Evolutionary conservation across 164 flowering plant species (phyloP).

Genomic region (Stephania cephalantha): DNA sequence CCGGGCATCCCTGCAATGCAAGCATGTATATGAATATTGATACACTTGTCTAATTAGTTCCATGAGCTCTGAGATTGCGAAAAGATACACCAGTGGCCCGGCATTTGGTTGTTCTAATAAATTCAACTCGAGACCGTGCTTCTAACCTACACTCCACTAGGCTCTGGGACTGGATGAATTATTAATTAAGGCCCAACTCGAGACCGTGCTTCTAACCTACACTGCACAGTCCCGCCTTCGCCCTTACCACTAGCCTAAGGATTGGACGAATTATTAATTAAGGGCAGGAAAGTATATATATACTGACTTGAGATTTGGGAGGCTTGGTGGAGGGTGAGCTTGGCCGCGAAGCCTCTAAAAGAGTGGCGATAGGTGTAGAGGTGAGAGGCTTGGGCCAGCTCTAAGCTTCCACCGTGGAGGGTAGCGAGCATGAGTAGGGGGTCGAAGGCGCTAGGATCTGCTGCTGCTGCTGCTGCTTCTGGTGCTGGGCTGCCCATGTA

Average conservation of each 20-base stretch:
- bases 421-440: constrained; percentile 52
- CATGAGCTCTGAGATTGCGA: constrained; percentile 1
- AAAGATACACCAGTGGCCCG: no score
- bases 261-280: neutral
- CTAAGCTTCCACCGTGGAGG: constrained; percentile 58
- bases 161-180: no score
- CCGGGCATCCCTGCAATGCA: constrained; percentile 55
- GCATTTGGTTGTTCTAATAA: no score
- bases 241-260: no score
- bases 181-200: no score
- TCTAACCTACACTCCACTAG: no score
- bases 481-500: constrained; percentile 68
- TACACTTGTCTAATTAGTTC: neutral
- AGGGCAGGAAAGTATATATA: no score
- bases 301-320: constrained; percentile 45
- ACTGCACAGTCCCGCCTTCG: no score
- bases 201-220: no score
- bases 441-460: neutral
- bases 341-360: constrained; percentile 80
- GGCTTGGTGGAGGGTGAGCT: constrained; percentile 55
- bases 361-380: constrained; percentile 66
- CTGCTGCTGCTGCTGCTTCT: constrained; percentile 40
- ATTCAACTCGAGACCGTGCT: no score
- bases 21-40: no score
- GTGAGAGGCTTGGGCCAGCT: constrained; percentile 55